These are phyloP conservation scores for Aspergillus intermedius DNA, from an alignment of 2,329 filamentous ascomycete genomes.

Conservation along the genomic window DNA sequence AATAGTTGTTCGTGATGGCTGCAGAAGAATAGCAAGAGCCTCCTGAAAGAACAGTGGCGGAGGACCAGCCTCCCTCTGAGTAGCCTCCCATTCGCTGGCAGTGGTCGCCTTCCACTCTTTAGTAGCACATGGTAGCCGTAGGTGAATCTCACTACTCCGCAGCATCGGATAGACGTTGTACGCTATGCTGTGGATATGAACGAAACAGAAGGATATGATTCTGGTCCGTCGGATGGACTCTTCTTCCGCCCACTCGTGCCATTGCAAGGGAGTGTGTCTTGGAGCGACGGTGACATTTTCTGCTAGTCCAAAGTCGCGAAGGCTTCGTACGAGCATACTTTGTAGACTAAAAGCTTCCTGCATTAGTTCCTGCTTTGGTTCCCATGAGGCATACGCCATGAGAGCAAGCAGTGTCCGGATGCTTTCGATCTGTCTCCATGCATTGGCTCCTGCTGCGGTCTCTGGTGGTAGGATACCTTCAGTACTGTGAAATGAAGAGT, in stretches of 20 bases:
- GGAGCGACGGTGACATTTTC: conserved; percentile 19
- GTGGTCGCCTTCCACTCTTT: conserved; percentile 29
- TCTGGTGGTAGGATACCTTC: conserved; percentile 7
- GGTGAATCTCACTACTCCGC: conserved; percentile 31
- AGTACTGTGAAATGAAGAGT: conserved; percentile 11
- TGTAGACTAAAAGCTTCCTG: conserved; percentile 28
- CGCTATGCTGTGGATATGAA: conserved; percentile 34
- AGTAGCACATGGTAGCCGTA: conserved; percentile 33
- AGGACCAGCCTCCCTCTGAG: conserved; percentile 19
- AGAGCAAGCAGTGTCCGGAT: conserved; percentile 25
- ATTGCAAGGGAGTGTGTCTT: conserved; percentile 19
- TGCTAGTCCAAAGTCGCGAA: conserved; percentile 24
- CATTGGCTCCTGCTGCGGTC: conserved; percentile 8
- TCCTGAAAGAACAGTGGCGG: conserved; percentile 31
- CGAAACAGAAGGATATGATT: conserved; percentile 34
- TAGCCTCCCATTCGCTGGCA: conserved; percentile 26
- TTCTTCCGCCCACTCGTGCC: conserved; percentile 32
- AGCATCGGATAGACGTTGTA: conserved; percentile 34
- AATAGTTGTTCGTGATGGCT: conserved; percentile 20
- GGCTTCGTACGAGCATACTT: conserved; percentile 22
- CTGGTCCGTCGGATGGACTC: conserved; percentile 31
- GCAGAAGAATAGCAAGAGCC: conserved; percentile 26
- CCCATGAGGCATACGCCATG: conserved; percentile 30
- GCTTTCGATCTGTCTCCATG: conserved; percentile 22
- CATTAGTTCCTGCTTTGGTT: conserved; percentile 20